Evolutionary conservation across 495 filamentous ascomycete species (phyloP).

Genomic region (Neurospora sp.): DNA sequence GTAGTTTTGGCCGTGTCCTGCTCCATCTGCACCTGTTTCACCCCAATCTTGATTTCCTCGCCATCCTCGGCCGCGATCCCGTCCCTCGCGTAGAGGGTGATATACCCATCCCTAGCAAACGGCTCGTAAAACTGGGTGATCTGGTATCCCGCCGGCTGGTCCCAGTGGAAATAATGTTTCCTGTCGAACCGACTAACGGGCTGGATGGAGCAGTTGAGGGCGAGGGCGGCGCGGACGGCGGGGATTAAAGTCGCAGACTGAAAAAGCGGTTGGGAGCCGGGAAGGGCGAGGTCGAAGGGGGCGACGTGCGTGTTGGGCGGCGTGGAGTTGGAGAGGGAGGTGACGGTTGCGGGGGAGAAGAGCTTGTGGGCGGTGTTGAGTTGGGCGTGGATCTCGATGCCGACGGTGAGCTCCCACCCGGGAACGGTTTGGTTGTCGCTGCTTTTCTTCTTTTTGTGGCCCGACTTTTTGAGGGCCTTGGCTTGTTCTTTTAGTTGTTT

Average conservation of each 20-base stretch:
- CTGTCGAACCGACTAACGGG: constrained; percentile 74
- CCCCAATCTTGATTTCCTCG: constrained; percentile 56
- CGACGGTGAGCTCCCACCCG: constrained; percentile 84
- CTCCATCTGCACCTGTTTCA: constrained; percentile 92
- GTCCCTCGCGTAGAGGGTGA: constrained; percentile 64
- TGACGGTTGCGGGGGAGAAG: constrained; percentile 62
- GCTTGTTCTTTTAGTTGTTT: constrained; percentile 69
- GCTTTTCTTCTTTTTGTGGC: constrained; percentile 27
- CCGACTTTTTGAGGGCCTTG: constrained; percentile 37
- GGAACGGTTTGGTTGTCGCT: constrained; percentile 41
- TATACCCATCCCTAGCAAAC: constrained; percentile 65
- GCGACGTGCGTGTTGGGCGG: constrained; percentile 76
- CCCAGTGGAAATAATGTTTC: constrained; percentile 98
- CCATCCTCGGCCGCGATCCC: constrained; percentile 66
- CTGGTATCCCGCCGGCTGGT: constrained; percentile 93
- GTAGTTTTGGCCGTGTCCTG: constrained; percentile 96
- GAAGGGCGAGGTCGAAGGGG: constrained; percentile 80
- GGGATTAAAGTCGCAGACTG: constrained; percentile 78
- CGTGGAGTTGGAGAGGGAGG: constrained; percentile 21
- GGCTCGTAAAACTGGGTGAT: constrained; percentile 94
- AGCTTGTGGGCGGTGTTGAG: constrained; percentile 78
- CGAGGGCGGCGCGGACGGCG: constrained; percentile 78
- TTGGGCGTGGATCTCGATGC: constrained; percentile 96
- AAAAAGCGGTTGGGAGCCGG: constrained; percentile 79
- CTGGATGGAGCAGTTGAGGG: constrained; percentile 70